These are phyloP conservation scores for Neurospora hispaniola DNA, from an alignment of 495 filamentous ascomycete genomes.

Conservation along the genomic window DNA sequence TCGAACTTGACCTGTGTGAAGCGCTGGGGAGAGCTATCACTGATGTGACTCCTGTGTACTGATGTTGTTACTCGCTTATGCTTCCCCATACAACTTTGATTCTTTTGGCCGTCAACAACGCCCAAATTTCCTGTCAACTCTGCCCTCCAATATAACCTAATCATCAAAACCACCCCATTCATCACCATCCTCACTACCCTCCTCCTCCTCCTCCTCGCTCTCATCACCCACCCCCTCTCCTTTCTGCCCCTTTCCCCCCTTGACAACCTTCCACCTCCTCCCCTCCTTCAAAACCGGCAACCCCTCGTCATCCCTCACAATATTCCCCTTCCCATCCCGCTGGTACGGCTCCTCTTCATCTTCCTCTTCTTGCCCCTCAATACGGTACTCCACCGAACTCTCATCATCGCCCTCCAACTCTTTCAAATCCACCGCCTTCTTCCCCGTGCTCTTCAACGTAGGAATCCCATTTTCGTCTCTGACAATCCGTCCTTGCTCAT, in stretches of 20 bases:
- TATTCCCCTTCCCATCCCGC: slow-evolving; percentile 17
- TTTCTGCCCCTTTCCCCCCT: slow-evolving; percentile 17
- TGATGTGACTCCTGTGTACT: not conserved
- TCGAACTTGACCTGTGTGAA: no score
- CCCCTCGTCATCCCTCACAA: slow-evolving; percentile 17
- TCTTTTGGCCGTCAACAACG: not conserved
- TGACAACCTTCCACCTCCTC: slow-evolving; percentile 16
- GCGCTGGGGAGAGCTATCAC: no score
- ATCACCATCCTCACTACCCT: slow-evolving; percentile 4
- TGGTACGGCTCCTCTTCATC: slow-evolving; percentile 19
- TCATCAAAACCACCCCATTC: slow-evolving; percentile 43
- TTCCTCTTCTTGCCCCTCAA: not conserved
- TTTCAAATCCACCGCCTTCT: slow-evolving; percentile 8
- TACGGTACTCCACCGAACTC: slow-evolving; percentile 15
- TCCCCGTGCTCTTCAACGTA: slow-evolving; percentile 24
- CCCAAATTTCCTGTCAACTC: not conserved
- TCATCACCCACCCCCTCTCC: slow-evolving; percentile 8
- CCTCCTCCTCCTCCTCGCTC: slow-evolving; percentile 1
- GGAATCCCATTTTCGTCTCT: slow-evolving; percentile 29
- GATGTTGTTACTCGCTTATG: not conserved
- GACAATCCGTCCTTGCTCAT: slow-evolving; percentile 27
- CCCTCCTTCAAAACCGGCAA: not conserved
- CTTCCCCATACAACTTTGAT: not conserved
- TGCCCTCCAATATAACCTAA: slow-evolving; percentile 5
- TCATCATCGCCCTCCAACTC: slow-evolving; percentile 19